Evolutionary conservation across 192 early-diverging fungal species (phyloP), one percentile per base, ranked within the genome.

Genomic region (Coemansia sp.): DNA sequence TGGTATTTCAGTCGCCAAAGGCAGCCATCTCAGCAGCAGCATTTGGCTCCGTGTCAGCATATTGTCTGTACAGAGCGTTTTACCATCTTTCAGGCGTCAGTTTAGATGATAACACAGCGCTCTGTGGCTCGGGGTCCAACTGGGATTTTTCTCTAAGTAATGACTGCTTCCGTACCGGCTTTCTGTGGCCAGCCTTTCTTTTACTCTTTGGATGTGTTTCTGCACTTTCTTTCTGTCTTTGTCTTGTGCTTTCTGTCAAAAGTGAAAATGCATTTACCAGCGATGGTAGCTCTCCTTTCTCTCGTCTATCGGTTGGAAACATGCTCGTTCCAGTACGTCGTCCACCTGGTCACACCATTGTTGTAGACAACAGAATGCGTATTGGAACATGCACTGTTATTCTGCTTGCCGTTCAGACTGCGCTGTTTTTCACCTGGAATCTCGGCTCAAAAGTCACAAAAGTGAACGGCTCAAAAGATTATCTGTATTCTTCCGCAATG

Each of bases 321-420:
- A 56, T 32, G 7, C 17, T 16, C 40, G 60, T 53, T 38, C 63
- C 77, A 25, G 57, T 74, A 22, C 62, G 72, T 16, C 67, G 68
- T 19, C 77, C 71, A 4, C 55, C 41, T 19, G 77, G 72, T 53
- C n/a, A 25, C 13, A 68, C 63, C 4, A 44, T 46, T n/a, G 32
- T 75, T 17, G 63, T 71, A 6, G 77, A 80, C 61, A 75, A 75
- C 43, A 73, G 77, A 13, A 2, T 62, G 11, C 39, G 19, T 2
- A 50, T 60, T 1, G 77, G 72, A 16, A 22, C 44, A 11, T 16
- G 17, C 1, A 20, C 58, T 0, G n/a, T 58, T 14, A 20, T 44
- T 1, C 3, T 69, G 22, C 32, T 57, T 5, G 32, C 61, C 4
- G 25, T 42, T 9, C 78, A 81, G 37, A 62, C 72, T 2, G 50